Conservation (phyloP, 2,329 filamentous ascomycete species). For the Torrubiellomyces zombiae region DNA sequence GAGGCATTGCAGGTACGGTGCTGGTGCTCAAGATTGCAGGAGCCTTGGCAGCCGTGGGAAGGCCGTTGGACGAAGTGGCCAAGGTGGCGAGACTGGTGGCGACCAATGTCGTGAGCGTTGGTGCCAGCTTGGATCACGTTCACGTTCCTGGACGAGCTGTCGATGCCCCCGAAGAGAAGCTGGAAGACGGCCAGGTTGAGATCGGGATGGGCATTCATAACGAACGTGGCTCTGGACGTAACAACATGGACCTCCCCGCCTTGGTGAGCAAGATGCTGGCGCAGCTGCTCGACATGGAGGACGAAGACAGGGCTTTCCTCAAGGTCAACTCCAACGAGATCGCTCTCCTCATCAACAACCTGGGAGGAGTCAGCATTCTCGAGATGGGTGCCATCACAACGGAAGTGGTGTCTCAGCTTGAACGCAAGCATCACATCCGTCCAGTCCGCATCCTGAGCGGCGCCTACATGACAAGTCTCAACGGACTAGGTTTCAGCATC, state of each 20-base stretch:
- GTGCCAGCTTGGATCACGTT: constrained; percentile 76
- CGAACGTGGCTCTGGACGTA: constrained; percentile 40
- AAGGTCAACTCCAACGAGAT: constrained; percentile 45
- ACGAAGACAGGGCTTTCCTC: constrained; percentile 56
- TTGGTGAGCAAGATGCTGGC: constrained; percentile 49
- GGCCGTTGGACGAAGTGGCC: constrained; percentile 52
- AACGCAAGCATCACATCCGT: constrained; percentile 36
- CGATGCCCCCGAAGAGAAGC: constrained; percentile 33
- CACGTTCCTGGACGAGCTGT: constrained; percentile 67
- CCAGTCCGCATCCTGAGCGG: constrained; percentile 51
- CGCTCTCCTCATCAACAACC: constrained; percentile 58
- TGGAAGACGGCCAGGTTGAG: constrained; percentile 42
- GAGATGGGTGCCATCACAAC: constrained; percentile 57
- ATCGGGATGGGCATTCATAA: constrained; percentile 70
- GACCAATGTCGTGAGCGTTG: constrained; percentile 68
- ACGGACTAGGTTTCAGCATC: constrained; percentile 61
- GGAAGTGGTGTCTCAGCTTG: constrained; percentile 50
- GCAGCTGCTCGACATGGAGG: constrained; percentile 48
- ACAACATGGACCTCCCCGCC: constrained; percentile 32
- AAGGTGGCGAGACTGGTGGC: constrained; percentile 54
- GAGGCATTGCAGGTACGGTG: constrained; percentile 83
- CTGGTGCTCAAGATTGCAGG: constrained; percentile 83
- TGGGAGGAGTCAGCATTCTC: constrained; percentile 55
- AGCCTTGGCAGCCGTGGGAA: constrained; percentile 59
- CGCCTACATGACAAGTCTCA: constrained; percentile 65